phyloP scores from a whole-genome alignment of 495 filamentous ascomycete genomes.

The Mytilinidion resinicola region DNA sequence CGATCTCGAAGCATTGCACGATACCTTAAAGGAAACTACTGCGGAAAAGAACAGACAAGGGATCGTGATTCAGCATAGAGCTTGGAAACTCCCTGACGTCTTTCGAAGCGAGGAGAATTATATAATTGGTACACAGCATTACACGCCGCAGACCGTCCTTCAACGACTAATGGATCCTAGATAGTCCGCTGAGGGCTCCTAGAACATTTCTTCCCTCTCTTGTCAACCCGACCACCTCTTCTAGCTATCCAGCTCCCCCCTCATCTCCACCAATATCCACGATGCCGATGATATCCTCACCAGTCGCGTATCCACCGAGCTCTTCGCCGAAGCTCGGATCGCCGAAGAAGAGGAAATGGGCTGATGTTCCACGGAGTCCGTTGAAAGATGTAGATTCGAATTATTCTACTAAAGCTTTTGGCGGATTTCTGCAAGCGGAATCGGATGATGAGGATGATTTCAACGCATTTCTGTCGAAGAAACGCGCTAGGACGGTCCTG shows the following conservation, averaged over 20 bases:
- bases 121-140: conserved; percentile 35
- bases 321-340: conserved; percentile 43
- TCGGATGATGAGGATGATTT: conserved; percentile 30
- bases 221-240: conserved; percentile 5
- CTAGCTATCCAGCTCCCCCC: conserved; percentile 8
- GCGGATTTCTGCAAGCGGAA: conserved; percentile 28
- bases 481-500: conserved; percentile 17
- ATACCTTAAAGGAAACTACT: conserved; percentile 43
- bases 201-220: background rate
- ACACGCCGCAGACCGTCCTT: background rate
- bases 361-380: conserved; percentile 20
- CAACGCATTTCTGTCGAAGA: conserved; percentile 12
- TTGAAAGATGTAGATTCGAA: conserved; percentile 26
- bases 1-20: conserved; percentile 55
- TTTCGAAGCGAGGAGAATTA: conserved; percentile 59
- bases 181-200: conserved; percentile 13
- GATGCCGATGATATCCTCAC: conserved; percentile 61
- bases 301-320: conserved; percentile 50
- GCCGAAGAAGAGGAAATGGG: conserved; percentile 27
- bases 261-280: conserved; percentile 40
- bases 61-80: conserved; percentile 59
- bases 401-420: background rate
- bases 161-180: conserved; percentile 8
- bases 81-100: conserved; percentile 51
- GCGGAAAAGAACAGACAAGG: conserved; percentile 44